Conservation (phyloP, 768 basidiomycete species). For the Candolleomyces aberdarensis region DNA sequence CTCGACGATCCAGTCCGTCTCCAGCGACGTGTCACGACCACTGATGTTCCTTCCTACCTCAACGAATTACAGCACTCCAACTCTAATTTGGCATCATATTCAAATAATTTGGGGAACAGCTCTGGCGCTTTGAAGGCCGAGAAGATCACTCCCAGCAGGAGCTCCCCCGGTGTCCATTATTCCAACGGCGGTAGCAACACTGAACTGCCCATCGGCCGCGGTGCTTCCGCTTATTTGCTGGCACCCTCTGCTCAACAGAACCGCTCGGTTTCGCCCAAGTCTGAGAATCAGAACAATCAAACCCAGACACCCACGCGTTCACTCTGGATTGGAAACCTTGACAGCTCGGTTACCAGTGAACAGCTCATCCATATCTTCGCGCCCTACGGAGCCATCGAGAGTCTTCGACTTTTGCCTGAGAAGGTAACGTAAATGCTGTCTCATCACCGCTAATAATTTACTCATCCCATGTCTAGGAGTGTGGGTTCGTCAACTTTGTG, state of each 20-base stretch:
- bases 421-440: conserved; percentile 56
- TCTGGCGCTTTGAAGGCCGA: conserved; percentile 62
- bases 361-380: conserved; percentile 95
- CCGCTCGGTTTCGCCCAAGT: conserved; percentile 81
- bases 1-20: conserved; percentile 78
- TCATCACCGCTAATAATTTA: background rate
- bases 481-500: conserved; percentile 98
- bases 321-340: conserved; percentile 97
- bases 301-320: conserved; percentile 93
- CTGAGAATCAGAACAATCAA: conserved; percentile 67
- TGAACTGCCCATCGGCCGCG: conserved; percentile 48
- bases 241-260: conserved; percentile 62
- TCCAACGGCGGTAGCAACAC: conserved; percentile 44
- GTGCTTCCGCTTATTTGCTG: conserved; percentile 60
- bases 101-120: conserved; percentile 37
- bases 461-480: conserved; percentile 58
- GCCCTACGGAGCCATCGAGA: conserved; percentile 96
- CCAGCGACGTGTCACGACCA: conserved; percentile 56
- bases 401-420: conserved; percentile 89
- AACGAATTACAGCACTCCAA: conserved; percentile 50
- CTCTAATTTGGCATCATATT: conserved; percentile 34
- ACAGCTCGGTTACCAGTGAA: conserved; percentile 90
- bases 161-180: conserved; percentile 64
- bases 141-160: conserved; percentile 46
- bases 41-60: conserved; percentile 57